Evolutionary conservation across 371 early-diverging fungal species (phyloP).

Genomic region (Syncephalastrum contaminatum): DNA sequence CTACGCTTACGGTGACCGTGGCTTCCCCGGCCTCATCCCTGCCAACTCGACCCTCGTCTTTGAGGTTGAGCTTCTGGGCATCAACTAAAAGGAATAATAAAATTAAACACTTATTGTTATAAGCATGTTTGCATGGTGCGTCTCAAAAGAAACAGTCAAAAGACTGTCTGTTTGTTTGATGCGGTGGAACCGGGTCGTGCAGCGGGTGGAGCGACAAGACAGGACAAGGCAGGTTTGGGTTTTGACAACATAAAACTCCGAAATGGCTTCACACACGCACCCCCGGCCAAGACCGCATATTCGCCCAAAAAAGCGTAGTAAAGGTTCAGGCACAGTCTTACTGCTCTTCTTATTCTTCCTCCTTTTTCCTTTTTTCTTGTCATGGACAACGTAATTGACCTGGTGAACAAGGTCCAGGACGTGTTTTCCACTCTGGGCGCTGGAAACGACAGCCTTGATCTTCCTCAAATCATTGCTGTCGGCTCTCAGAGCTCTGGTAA

Average conservation of each 20-base stretch:
- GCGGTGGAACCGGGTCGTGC: too few species aligned
- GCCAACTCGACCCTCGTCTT: slow-evolving; percentile 82
- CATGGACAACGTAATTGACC: slow-evolving; percentile 81
- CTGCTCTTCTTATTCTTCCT: background rate
- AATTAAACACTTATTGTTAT: background rate
- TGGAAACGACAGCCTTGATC: slow-evolving; percentile 74
- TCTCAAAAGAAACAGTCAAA: too few species aligned
- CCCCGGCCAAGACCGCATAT: too few species aligned
- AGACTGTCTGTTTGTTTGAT: too few species aligned
- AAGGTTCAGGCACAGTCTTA: background rate
- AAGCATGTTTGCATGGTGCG: too few species aligned
- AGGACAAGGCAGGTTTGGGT: too few species aligned
- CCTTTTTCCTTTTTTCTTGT: background rate
- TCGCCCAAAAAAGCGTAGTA: too few species aligned
- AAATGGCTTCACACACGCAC: too few species aligned
- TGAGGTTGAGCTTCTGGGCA: slow-evolving; percentile 77
- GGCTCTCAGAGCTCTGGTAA: slow-evolving; percentile 92
- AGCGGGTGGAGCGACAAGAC: too few species aligned
- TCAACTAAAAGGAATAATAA: slow-evolving; percentile 57
- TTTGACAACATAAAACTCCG: too few species aligned
- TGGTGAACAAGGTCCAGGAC: slow-evolving; percentile 92
- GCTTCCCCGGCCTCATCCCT: slow-evolving; percentile 77
- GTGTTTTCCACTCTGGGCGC: slow-evolving; percentile 81
- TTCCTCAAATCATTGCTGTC: slow-evolving; percentile 90
- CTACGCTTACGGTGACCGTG: slow-evolving; percentile 72